A percentile compares a stretch with the other conserved stretches of the same genome.
Conservation (phyloP, 306 rosid species). For the Casuarina cunninghamiana region DNA sequence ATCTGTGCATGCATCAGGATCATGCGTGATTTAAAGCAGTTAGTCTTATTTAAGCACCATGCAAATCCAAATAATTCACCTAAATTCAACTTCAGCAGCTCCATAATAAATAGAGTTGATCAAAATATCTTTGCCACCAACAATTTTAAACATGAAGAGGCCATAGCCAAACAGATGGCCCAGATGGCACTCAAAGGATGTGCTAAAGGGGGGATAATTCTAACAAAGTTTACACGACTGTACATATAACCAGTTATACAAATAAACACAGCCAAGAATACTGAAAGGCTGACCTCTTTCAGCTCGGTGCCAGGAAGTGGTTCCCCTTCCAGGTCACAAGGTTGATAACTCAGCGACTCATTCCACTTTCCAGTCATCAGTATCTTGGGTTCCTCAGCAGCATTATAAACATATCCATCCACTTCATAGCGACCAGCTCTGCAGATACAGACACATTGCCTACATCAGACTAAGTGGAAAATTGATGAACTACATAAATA, state of each 20-base stretch:
- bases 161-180: background rate
- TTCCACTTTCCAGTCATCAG: slow-evolving; percentile 96
- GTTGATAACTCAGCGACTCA: slow-evolving; percentile 77
- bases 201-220: slow-evolving; percentile 2
- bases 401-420: slow-evolving; percentile 81
- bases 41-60: background rate
- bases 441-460: slow-evolving; percentile 23
- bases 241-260: slow-evolving; percentile 10
- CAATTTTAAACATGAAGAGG: background rate
- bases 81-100: background rate
- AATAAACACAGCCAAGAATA: slow-evolving; percentile 10
- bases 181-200: background rate
- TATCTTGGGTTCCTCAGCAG: slow-evolving; percentile 79
- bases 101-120: background rate
- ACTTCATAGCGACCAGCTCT: slow-evolving; percentile 94
- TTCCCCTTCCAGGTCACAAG: slow-evolving; percentile 88
- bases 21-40: background rate
- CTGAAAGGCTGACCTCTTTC: slow-evolving; percentile 65
- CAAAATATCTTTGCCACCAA: background rate
- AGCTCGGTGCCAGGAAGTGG: slow-evolving; percentile 78
- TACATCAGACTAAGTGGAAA: background rate
- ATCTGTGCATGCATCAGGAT: background rate
- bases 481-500: slow-evolving; percentile 6
- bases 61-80: background rate
- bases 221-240: background rate